phyloP scores from a whole-genome alignment of 495 filamentous ascomycete genomes.

The Chaetomium cochliodes region DNA sequence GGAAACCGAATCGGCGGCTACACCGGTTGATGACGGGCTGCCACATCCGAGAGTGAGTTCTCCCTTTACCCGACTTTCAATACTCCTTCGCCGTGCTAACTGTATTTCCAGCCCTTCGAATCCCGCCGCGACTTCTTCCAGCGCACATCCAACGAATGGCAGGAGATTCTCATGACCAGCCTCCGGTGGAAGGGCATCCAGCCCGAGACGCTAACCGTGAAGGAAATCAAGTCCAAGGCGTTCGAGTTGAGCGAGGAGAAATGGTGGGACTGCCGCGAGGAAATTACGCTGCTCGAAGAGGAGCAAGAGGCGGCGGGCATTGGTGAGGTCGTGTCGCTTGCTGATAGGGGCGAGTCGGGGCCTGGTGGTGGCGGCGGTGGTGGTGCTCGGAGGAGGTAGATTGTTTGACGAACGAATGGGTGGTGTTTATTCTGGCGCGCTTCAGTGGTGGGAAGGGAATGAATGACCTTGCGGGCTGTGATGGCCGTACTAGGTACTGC shows the following conservation, averaged over 20 bases:
- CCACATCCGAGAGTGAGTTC: slow-evolving; percentile 55
- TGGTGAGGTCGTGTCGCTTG: slow-evolving; percentile 86
- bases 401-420: not conserved
- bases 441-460: not conserved
- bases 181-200: slow-evolving; percentile 58
- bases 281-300: slow-evolving; percentile 88
- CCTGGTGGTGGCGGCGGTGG: slow-evolving; percentile 61
- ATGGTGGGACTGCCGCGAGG: slow-evolving; percentile 98
- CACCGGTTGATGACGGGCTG: slow-evolving; percentile 55
- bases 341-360: slow-evolving; percentile 59
- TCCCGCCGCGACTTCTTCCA: slow-evolving; percentile 87
- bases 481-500: not conserved
- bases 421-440: not conserved
- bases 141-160: slow-evolving; percentile 86
- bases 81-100: slow-evolving; percentile 32
- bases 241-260: slow-evolving; percentile 90
- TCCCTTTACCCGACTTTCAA: not conserved
- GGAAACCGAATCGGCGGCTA: slow-evolving; percentile 45
- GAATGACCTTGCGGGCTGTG: not conserved
- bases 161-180: slow-evolving; percentile 72
- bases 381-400: slow-evolving; percentile 38
- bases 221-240: slow-evolving; percentile 86
- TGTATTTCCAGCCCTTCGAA: slow-evolving; percentile 77
- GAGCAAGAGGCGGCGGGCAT: slow-evolving; percentile 96
- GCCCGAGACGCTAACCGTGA: slow-evolving; percentile 66